Evolutionary conservation across 805 yeast genomes (phyloP), one percentile per base, ranked within the genome.

Genomic region (Yarrowia sp.): DNA sequence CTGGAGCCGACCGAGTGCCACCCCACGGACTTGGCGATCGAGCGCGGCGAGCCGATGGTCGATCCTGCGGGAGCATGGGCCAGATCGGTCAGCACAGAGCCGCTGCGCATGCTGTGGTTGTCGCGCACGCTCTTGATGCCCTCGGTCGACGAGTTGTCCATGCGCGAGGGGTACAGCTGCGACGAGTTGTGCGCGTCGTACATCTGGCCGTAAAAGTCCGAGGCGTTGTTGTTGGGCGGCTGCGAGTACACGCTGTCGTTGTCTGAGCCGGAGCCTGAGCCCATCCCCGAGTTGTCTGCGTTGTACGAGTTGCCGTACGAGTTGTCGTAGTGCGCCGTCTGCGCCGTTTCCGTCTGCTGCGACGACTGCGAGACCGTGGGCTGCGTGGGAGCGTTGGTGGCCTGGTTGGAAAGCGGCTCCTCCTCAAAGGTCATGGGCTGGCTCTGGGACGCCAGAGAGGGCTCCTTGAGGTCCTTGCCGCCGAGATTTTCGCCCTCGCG

Each of bases 141-240:
- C 16, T 46, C 59, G 2, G 46, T 60, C 7, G 56, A 60, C 25
- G 62, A 60, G 42, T 51, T 51, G 14, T 32, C 58, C 44, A 32
- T 60, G 14, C 61, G 39, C 2, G 41, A 46, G 4, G 46, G 46
- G 22, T 47, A 35, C 36, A 47, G 16, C 24, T 36, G 44, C 22
- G 33, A 33, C 29, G 58, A 49, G 29, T 36, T 36, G 32, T 47
- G 44, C n/a, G 25, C 62, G n/a, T 32, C 62, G 33, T 60, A 51
- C 39, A 47, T 33, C 12, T 51, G 58, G 6, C 42, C 58, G 22
- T 51, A 51, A 19, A 47, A 47, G 25, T 49, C 60, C 4, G 31
- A 24, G 3, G 62, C 53, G 19, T 35, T 39, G 55, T 31, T 24
- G n/a, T 29, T 49, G 10, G 56, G 36, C 3, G 61, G 58, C n/a